Evolutionary conservation across 176 grass and related monocot genomes (phyloP), one percentile per base, ranked within the genome.

Genomic region (Themeda triandra): DNA sequence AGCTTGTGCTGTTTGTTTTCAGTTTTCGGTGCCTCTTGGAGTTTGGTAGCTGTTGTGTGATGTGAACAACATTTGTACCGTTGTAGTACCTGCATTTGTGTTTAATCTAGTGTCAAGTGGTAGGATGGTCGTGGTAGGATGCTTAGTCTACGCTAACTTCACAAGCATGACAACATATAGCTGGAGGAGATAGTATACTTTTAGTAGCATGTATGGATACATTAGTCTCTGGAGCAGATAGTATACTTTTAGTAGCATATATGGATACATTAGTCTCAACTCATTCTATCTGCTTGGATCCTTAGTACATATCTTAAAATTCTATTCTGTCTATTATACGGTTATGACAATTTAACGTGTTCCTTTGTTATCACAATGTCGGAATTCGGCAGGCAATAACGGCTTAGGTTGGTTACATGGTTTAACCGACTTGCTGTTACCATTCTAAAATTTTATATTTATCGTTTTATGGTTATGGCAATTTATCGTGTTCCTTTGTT

Each of bases 21-120:
- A 1, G 27, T 60, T 85, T 46, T 27, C 14, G 6, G 62, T 8
- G 73, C 21, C 6, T 1, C 24, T 32, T 4, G 24, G 5, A 56
- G 31, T 2, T 32, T 2, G 31, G 8, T 56, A 41, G 69, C n/a
- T 75, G 59, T 66, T 54, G 58, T 25, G 62, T 51, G 76, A 21
- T n/a, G 6, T 19, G 31, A 81, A 36, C 23, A 58, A 81, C 27
- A 75, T 66, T 19, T 81, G 77, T 80, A 53, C 32, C 42, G 63
- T 74, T 75, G 68, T 53, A n/a, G 31, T 65, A 28, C 44, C 44
- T 84, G 66, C 14, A 28, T 73, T 14, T 10, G 12, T 12, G 12
- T 13, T 74, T 74, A 73, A 40, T 66, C 25, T 79, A 25, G 3
- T 48, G 45, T 17, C 41, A 66, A 49, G 78, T 80, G 62, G 77